These are phyloP conservation scores for Cladochytrium tenue DNA, from an alignment of 371 early-diverging fungal species.

Conservation along the genomic window DNA sequence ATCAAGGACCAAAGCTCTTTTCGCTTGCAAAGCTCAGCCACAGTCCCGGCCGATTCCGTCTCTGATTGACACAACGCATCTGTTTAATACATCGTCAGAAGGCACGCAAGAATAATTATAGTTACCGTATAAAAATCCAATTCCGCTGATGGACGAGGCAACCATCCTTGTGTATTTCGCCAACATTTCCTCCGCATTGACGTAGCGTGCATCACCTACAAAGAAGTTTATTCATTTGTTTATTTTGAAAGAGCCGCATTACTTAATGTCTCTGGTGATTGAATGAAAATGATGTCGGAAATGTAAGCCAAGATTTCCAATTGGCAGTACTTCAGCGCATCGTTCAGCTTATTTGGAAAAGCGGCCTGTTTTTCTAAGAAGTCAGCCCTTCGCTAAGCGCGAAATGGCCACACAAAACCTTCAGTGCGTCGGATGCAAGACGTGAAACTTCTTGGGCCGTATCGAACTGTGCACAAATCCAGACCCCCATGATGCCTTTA, in stretches of 20 bases:
- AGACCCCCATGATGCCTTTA: constrained; percentile 44
- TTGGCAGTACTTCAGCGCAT: constrained; percentile 43
- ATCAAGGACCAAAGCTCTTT: constrained; percentile 40
- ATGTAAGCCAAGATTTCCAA: constrained; percentile 31
- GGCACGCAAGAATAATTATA: no score
- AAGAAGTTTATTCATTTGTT: background rate
- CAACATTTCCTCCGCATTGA: constrained; percentile 43
- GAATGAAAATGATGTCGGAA: constrained; percentile 34
- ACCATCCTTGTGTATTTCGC: constrained; percentile 41
- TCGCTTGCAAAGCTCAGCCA: constrained; percentile 10
- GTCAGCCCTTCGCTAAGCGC: background rate
- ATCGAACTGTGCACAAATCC: constrained; percentile 48
- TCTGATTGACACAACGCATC: no score
- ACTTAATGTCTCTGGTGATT: constrained; percentile 49
- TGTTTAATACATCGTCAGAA: no score
- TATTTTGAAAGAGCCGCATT: background rate
- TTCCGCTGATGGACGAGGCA: constrained; percentile 28
- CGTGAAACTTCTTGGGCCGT: constrained; percentile 36
- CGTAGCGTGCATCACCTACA: constrained; percentile 47
- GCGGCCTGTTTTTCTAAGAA: constrained; percentile 27
- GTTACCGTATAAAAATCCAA: constrained; percentile 33
- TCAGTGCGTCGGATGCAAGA: constrained; percentile 38
- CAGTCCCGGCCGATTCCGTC: no score
- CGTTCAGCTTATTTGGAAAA: constrained; percentile 43
- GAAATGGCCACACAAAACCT: constrained; percentile 23